Evolutionary conservation across 2,329 filamentous ascomycete genomes (phyloP), one percentile per base, ranked within the genome.

Genomic region (Davidsoniella virescens): DNA sequence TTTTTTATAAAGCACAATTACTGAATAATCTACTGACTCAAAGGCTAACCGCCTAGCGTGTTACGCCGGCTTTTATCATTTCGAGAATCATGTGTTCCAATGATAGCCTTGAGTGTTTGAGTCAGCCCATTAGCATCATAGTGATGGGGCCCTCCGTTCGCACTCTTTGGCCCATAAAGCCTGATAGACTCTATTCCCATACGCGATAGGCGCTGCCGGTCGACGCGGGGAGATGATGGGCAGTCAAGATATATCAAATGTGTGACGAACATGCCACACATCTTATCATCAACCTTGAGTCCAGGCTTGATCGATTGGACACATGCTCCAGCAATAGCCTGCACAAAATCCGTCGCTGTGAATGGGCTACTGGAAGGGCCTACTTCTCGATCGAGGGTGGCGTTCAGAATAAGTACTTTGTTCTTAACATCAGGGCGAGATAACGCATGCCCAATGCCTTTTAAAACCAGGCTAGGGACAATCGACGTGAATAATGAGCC

Each of bases 401-500:
- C 84, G 59, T 96, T 96, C 5, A 94, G 68, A 23, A 94, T 84
- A 6, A 94, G 67, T 16, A 94, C 82, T 62, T 92, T 93, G 59
- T 80, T 75, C 6, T 75, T 67, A 16, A 78, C 59, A 26, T 56
- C 49, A 0, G 63, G 70, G 36, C 57, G 63, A 1, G 65, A 59
- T 17, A 71, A 62, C 4, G 78, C 76, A 17, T 77, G 70, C 0
- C 85, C 86, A 0, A 93, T 79, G 3, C 83, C 84, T 1, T 70
- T 63, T 16, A 94, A 72, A 4, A 96, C 76, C 1, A 96, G 67
- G 14, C 80, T 87, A 0, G 90, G 90, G 1, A 94, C 73, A 33
- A 96, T 76, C 4, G 84, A 90, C 0, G 90, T 96, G 64, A 93
- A 96, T 0, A 96, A 70, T 1, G 82, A 88, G n/a, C 92, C 92